Evolutionary conservation across 2,329 filamentous ascomycete genomes (phyloP).

Genomic region (Alternaria conjuncta): DNA sequence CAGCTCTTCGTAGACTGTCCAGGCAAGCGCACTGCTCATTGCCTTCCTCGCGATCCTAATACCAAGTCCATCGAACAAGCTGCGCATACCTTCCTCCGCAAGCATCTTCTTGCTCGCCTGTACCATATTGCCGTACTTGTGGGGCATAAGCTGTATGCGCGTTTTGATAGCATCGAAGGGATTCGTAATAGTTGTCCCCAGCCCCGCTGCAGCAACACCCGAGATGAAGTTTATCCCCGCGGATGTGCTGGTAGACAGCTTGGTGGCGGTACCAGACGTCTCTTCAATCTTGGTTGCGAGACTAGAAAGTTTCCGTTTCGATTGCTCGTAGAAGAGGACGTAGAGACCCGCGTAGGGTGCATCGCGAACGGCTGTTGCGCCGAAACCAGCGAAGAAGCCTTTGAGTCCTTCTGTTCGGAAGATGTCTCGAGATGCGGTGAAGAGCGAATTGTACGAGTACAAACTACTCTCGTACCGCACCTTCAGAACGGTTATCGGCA

Average conservation of each 20-base stretch:
- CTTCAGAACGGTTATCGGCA: constrained; percentile 96
- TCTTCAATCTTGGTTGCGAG: constrained; percentile 41
- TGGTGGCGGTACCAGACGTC: constrained; percentile 27
- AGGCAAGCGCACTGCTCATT: constrained; percentile 90
- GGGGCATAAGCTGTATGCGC: constrained; percentile 86
- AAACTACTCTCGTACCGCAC: constrained; percentile 91
- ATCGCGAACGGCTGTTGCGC: constrained; percentile 89
- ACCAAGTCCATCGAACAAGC: constrained; percentile 84
- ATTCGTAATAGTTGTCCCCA: constrained; percentile 89
- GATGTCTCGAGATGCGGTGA: constrained; percentile 77
- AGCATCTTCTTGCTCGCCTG: constrained; percentile 81
- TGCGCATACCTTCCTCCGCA: constrained; percentile 76
- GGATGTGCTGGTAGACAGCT: constrained; percentile 50
- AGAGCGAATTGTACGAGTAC: constrained; percentile 81
- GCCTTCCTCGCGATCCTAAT: constrained; percentile 91
- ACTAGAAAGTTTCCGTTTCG: constrained; percentile 68
- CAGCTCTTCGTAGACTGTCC: constrained; percentile 96
- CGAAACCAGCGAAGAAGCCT: constrained; percentile 93
- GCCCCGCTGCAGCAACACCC: constrained; percentile 77
- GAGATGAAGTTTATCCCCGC: constrained; percentile 84
- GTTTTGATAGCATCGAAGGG: constrained; percentile 98
- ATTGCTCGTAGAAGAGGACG: constrained; percentile 89
- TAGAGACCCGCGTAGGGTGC: constrained; percentile 97
- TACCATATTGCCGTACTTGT: constrained; percentile 80
- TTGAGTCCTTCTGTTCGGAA: constrained; percentile 72